These are phyloP conservation scores for Penicillium taxi DNA, from an alignment of 495 filamentous ascomycete genomes.

Conservation along the genomic window DNA sequence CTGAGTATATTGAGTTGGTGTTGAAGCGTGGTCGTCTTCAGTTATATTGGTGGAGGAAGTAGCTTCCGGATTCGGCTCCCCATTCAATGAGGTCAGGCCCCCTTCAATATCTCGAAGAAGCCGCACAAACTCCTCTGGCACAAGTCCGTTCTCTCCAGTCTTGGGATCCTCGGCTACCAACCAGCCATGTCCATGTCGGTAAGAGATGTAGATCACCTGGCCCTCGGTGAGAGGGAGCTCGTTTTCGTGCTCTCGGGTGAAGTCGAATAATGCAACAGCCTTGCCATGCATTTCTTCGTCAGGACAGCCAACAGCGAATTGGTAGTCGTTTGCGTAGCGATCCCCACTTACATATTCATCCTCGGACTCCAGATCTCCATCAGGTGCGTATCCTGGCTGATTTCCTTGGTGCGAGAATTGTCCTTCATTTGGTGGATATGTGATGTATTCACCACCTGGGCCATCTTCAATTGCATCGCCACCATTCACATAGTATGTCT, in stretches of 20 bases:
- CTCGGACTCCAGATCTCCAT: slow-evolving; percentile 51
- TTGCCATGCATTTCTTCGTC: slow-evolving; percentile 98
- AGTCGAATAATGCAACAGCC: slow-evolving; percentile 91
- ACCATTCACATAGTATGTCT: slow-evolving; percentile 70
- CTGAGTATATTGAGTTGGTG: slow-evolving; percentile 22
- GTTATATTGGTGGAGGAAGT: slow-evolving; percentile 25
- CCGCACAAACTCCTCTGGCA: slow-evolving; percentile 94
- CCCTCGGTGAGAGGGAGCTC: slow-evolving; percentile 89
- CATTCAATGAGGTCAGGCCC: slow-evolving; percentile 44
- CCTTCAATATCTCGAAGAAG: slow-evolving; percentile 86
- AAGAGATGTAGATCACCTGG: slow-evolving; percentile 93
- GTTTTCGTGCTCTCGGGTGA: slow-evolving; percentile 90
- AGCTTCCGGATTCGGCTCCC: slow-evolving; percentile 29
- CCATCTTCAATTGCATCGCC: slow-evolving; percentile 53
- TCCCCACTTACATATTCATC: slow-evolving; percentile 51
- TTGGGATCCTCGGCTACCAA: slow-evolving; percentile 94
- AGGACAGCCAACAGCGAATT: slow-evolving; percentile 89
- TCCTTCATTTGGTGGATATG: slow-evolving; percentile 61
- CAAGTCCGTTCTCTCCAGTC: slow-evolving; percentile 78
- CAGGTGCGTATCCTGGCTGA: slow-evolving; percentile 49
- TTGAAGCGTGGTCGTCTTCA: slow-evolving; percentile 25
- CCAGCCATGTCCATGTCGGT: slow-evolving; percentile 94
- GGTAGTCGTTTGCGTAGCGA: slow-evolving; percentile 79
- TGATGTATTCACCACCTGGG: slow-evolving; percentile 72
- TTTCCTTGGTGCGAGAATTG: slow-evolving; percentile 47